Base-by-base conservation (phyloP, 495 filamentous ascomycete genomes). In the Neurospora sp. region DNA sequence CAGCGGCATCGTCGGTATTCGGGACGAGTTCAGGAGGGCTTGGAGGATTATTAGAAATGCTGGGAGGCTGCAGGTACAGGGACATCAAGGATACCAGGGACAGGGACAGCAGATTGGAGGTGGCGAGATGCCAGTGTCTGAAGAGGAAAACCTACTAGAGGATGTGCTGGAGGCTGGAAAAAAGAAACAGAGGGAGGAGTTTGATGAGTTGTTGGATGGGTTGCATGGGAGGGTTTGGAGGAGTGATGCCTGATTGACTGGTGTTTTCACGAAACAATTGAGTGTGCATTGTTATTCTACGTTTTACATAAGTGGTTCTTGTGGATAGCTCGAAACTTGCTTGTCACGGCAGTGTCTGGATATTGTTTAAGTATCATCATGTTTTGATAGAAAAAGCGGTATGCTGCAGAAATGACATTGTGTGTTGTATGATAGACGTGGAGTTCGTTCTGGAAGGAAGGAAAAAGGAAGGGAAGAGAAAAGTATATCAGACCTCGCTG, bases 11-110 rank as follows among this genome's bases (percentile, higher is more conserved):
- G 87, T 89, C 0, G 84, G 89, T 4, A 95, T 96, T 69, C 84
- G 92, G 37, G 90, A 93, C 73, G 93, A 96, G 82, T 93, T 96
- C 75, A 84, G 90, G 3, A 86, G 93, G 40, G 92, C 93, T 8
- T 89, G 89, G 83, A 79, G 84, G 14, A 87, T 95, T 70, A 88
- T 94, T 71, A 82, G 76, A 72, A 70, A 68, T 22, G 78, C 81
- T 3, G 79, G 81, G 10, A 79, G 75, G 17, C 6, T 65, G 2
- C 53, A 65, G 27, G 20, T 12, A 59, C 53, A 61, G 8, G 27
- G 53, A 3, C 22, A 31, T 3, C 53, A 27, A 7, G 53, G 10
- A 14, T 35, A 35, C 31, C 27, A 35, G 4, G 41, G 41, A 2
- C 45, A 20, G 20, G 45, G 45, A 22, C 20, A 37, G 35, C 35